Evolutionary conservation across 148 eudicot genomes (phyloP).

Genomic region (Cornus kousa): DNA sequence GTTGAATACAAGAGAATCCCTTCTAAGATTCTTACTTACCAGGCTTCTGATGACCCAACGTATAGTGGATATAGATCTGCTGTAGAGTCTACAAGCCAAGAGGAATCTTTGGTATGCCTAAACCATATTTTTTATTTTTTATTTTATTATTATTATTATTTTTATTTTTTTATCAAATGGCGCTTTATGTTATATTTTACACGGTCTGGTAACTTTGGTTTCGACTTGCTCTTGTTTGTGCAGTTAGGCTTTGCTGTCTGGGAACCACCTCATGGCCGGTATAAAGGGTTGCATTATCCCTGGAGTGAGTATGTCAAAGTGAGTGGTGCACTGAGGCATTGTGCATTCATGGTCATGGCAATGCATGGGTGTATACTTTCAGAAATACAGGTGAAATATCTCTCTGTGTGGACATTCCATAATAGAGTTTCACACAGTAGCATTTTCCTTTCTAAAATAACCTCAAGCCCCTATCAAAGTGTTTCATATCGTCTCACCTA

Average conservation of each 20-base stretch:
- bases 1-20: conserved; percentile 14
- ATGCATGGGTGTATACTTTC: conserved; percentile 14
- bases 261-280: conserved; percentile 15
- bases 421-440: background rate
- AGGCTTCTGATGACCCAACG: conserved; percentile 9
- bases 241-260: conserved; percentile 12
- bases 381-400: conserved; percentile 14
- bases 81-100: conserved; percentile 11
- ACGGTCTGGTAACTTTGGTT: background rate
- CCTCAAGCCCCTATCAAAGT: background rate
- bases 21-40: conserved; percentile 14
- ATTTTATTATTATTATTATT: too few relatives aligned
- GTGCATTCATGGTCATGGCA: conserved; percentile 14
- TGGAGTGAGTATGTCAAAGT: conserved; percentile 16
- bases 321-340: conserved; percentile 18
- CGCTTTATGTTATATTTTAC: background rate
- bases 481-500: background rate
- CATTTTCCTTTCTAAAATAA: background rate
- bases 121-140: too few relatives aligned
- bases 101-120: conserved; percentile 14
- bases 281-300: conserved; percentile 9
- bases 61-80: conserved; percentile 12
- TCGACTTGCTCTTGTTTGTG: background rate
- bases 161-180: background rate
- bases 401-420: background rate